These are phyloP conservation scores for Pyricularia pennisetigena DNA, from an alignment of 2,329 filamentous ascomycete genomes.

Conservation along the genomic window DNA sequence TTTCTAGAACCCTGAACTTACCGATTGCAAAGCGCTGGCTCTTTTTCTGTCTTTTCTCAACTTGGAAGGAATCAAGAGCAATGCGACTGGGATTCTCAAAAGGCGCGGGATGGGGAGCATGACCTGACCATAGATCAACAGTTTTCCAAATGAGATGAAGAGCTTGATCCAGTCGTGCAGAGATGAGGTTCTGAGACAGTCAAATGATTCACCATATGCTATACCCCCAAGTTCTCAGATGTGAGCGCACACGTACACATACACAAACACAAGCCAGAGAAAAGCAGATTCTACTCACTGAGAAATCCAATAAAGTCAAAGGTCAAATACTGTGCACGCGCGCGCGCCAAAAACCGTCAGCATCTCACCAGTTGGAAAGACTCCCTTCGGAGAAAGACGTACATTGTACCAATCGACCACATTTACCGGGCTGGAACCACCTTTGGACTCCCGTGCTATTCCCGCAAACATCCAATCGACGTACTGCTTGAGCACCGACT, in stretches of 20 bases:
- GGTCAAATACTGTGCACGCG: background rate
- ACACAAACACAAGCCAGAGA: no score
- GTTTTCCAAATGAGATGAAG: conserved; percentile 2
- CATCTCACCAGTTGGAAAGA: background rate
- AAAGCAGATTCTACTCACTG: background rate
- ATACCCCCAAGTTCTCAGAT: background rate
- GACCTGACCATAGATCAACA: conserved; percentile 1
- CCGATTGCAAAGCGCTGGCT: background rate
- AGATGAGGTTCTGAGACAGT: conserved; percentile 1
- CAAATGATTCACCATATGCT: conserved; percentile 2
- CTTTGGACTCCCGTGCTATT: background rate
- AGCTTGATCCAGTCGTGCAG: conserved; percentile 3
- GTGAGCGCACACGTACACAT: no score
- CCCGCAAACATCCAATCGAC: conserved; percentile 7
- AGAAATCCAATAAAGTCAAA: conserved; percentile 5
- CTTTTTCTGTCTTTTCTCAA: background rate
- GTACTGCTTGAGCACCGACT: conserved; percentile 12
- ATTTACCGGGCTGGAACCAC: background rate
- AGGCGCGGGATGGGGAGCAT: background rate
- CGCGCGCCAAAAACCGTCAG: background rate
- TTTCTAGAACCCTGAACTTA: background rate
- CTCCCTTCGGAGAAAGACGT: background rate
- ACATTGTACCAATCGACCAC: conserved; percentile 2
- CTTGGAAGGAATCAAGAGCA: conserved; percentile 1
- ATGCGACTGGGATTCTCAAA: background rate